Base-by-base conservation (phyloP, 305 asterid species). In the Fraxinus velutina region DNA sequence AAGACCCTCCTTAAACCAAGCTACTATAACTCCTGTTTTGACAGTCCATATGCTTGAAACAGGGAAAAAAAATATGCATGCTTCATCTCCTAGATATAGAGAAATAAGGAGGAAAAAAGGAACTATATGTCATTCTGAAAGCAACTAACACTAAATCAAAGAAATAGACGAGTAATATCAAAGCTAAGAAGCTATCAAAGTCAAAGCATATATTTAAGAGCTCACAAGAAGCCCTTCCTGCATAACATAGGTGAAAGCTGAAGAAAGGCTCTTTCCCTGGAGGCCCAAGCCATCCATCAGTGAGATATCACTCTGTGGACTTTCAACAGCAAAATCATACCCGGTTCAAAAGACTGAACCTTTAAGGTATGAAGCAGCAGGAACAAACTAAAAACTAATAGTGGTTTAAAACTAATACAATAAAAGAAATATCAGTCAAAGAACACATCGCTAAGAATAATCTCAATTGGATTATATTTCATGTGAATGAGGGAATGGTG, bases 231-330 rank as follows among this genome's bases (percentile, higher is more conserved):
- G 22, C 22, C 39, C 39, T 70, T 70, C 22, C 75, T 30, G 34
- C 17, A 1, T 27, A 64, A 13, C 34, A 22, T 24, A 66, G 36
- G 17, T 66, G 17, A 10, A 66, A 24, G 70, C 34, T 13, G 17
- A 22, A 66, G 19, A 27, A 27, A 10, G 33, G 19, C 73, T 66
- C 34, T 5, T 60, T 66, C 36, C 17, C n/a, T 4, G 73, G 73
- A 66, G 73, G 73, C 36, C 73, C 33, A 66, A 66, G 73, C 33
- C 73, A 66, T 66, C 73, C 73, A 66, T 66, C 73, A 27, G 73
- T 3, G 73, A 24, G 73, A 66, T 66, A 66, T 66, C 73, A 66
- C 36, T 27, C 73, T 24, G 19, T 27, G 1, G 36, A 66, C 73
- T 66, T 10, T 66, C 73, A 66, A 66, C 36, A 66, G 73, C 32